phyloP scores from a whole-genome alignment of 345 rosid species.

The Salix viminalis region DNA sequence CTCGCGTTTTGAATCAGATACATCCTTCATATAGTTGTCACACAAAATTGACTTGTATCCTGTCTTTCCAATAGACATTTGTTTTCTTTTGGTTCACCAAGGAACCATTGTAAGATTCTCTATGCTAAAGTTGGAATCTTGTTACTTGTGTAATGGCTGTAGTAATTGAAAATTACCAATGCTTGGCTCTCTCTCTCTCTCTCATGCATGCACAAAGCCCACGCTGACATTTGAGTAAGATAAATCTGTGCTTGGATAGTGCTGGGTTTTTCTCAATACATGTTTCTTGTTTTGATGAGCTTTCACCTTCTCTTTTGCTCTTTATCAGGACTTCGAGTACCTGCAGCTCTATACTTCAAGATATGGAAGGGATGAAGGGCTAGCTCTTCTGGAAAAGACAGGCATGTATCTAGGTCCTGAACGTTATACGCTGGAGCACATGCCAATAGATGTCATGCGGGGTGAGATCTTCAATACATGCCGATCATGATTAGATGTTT shows the following conservation, averaged over 20 bases:
- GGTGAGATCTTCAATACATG: constrained; percentile 82
- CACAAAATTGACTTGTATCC: not conserved
- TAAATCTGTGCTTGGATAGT: not conserved
- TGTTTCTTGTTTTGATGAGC: not conserved
- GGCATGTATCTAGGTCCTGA: constrained; percentile 85
- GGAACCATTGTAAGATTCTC: not conserved
- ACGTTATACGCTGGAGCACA: constrained; percentile 80
- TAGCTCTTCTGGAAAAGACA: constrained; percentile 75
- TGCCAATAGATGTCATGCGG: constrained; percentile 79
- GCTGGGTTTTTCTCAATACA: not conserved
- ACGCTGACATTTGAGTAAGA: not conserved
- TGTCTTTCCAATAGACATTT: not conserved
- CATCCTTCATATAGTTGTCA: not conserved
- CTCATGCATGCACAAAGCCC: too few species aligned
- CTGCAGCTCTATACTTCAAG: constrained; percentile 67
- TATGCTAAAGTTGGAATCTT: not conserved
- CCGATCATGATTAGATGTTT: constrained; percentile 17
- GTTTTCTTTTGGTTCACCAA: not conserved
- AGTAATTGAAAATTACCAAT: not conserved
- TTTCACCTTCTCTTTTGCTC: not conserved
- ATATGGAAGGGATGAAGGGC: constrained; percentile 71
- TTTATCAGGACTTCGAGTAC: constrained; percentile 69
- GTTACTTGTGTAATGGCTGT: not conserved
- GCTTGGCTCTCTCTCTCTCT: not conserved
- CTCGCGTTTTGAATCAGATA: not conserved